Evolutionary conservation across 305 asterid genomes (phyloP), one percentile per base, ranked within the genome.

Genomic region (Fraxinus velutina): DNA sequence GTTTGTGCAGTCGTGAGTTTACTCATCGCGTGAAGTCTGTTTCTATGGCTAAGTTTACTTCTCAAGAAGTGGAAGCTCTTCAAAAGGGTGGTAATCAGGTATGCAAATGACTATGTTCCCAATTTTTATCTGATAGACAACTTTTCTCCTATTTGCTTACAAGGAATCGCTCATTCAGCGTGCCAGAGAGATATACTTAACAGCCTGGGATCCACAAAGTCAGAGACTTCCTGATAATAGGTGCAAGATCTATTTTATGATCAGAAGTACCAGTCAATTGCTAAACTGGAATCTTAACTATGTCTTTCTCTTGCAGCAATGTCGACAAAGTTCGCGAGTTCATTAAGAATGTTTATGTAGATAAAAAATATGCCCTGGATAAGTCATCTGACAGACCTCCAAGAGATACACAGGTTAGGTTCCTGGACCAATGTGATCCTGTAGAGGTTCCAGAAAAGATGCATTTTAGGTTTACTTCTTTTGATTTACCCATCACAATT

Each of bases 11-110:
- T 78, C 98, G 98, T 64, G 99, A 95, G 87, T 95, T 95, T 85
- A 95, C 99, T 80, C 99, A 95, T 86, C 97, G 99, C 68, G 99
- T 95, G 64, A 95, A 95, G 88, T 95, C 99, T 24, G 98, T 95
- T 55, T 95, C 99, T 73, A 95, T 95, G 99, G 91, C 99, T 79
- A 95, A 90, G 87, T 95, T 95, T 83, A 90, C 95, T 80, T 89
- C 90, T 64, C 97, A 92, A 85, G 99, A 95, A 90, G 97, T 95
- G 86, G 97, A 95, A 82, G 91, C 95, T 87, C 97, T 95, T 86
- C 98, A 95, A 80, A 92, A 88, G 78, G 99, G 99, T 39, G 98
- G 99, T 37, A 95, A 95, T 87, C 99, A 95, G 98, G 99, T 88
- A 78, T 2, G 30, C 33, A 4, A 87, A 83, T 81, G 22, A 10